Conservation (phyloP, 2,329 filamentous ascomycete species). For the Leptographium lundbergii region DNA sequence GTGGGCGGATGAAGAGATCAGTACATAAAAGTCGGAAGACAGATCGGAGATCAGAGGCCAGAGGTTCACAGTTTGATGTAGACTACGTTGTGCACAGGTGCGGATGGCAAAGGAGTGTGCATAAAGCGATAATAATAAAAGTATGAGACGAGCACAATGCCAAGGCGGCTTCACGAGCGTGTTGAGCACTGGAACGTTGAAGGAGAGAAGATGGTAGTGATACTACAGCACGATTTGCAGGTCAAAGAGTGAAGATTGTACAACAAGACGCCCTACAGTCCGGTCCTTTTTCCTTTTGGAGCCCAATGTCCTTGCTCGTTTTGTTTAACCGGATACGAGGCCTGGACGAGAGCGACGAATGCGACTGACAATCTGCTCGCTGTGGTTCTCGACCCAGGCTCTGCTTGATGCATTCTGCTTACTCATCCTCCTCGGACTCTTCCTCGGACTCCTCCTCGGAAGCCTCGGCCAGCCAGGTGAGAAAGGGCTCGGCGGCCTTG, state of each 20-base stretch:
- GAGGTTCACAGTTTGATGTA: neutral
- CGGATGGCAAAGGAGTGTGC: neutral
- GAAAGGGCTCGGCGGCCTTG: conserved; percentile 86
- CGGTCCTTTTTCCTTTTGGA: neutral
- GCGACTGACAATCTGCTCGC: neutral
- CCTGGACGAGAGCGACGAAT: neutral
- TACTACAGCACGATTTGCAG: neutral
- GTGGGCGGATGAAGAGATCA: neutral
- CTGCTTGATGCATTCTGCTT: neutral
- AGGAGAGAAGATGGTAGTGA: neutral
- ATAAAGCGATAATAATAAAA: neutral
- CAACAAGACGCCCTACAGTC: neutral
- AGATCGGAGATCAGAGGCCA: neutral
- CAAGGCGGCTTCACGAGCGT: neutral
- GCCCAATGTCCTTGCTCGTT: neutral
- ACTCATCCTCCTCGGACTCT: conserved; percentile 34
- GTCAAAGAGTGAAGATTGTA: neutral
- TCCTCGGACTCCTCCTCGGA: conserved; percentile 42
- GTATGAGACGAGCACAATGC: neutral
- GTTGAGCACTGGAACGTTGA: neutral
- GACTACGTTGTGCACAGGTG: neutral
- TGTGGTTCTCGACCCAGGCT: neutral
- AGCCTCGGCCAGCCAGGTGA: conserved; percentile 84
- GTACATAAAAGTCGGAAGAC: neutral
- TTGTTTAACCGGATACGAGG: neutral